phyloP scores from a whole-genome alignment of 73 alveolate species.

The Symbiodinium natans region DNA sequence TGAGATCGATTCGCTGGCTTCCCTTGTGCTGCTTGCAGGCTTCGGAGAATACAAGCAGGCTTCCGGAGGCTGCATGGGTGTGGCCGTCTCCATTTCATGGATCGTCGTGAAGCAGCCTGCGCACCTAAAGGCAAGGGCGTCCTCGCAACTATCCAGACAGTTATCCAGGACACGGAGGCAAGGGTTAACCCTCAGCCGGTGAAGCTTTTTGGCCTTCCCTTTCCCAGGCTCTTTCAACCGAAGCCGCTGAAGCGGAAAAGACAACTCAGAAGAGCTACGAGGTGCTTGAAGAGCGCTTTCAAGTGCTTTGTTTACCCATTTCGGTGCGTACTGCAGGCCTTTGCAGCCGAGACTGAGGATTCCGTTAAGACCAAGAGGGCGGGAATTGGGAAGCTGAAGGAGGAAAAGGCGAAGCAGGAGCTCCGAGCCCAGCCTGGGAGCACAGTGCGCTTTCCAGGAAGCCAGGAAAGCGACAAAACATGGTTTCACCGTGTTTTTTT shows the following conservation, averaged over 20 bases:
- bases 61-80: background rate
- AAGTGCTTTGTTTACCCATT: background rate
- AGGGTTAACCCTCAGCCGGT: background rate
- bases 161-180: conserved; percentile 67
- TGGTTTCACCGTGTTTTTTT: no score
- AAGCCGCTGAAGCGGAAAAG: conserved; percentile 45
- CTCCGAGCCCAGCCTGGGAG: no score
- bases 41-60: background rate
- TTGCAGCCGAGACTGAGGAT: conserved; percentile 13
- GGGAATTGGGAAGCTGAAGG: conserved; percentile 30
- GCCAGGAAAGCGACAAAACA: no score
- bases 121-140: background rate
- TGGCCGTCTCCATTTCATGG: background rate
- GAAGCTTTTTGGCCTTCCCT: background rate
- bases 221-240: background rate
- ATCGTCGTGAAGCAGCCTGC: background rate
- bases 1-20: background rate
- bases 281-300: background rate
- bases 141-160: conserved; percentile 3
- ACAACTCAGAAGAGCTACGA: conserved; percentile 41
- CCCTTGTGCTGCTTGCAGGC: background rate
- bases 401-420: conserved; percentile 12
- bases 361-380: conserved; percentile 33
- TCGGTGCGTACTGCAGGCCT: conserved; percentile 4
- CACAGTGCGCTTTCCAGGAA: no score